These are phyloP conservation scores for Backusella liffmaniae DNA, from an alignment of 192 early-diverging fungal genomes.

Conservation along the genomic window DNA sequence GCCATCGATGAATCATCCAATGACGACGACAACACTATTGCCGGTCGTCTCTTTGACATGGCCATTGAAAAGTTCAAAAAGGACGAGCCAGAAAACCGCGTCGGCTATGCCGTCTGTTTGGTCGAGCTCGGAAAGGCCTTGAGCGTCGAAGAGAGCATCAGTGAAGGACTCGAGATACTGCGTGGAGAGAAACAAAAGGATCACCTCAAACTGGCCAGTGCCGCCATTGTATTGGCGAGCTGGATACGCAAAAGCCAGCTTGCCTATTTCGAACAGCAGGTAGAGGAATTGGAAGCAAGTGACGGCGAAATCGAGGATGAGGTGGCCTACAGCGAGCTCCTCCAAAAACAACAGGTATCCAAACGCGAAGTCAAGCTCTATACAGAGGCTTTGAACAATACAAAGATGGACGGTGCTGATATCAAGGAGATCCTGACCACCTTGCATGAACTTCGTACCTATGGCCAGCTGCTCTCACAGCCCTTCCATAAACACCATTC, in stretches of 20 bases:
- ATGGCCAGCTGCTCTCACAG: slow-evolving; percentile 22
- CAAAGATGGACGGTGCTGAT: neutral
- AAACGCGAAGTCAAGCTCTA: slow-evolving; percentile 26
- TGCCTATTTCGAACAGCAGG: slow-evolving; percentile 9
- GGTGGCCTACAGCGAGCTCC: slow-evolving; percentile 7
- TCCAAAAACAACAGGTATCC: slow-evolving; percentile 13
- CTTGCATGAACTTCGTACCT: slow-evolving; percentile 11
- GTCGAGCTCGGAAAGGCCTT: slow-evolving; percentile 32
- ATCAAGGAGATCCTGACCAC: neutral
- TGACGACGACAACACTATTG: slow-evolving; percentile 15
- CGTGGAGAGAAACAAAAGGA: neutral
- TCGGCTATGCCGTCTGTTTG: slow-evolving; percentile 29
- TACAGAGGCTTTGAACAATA: slow-evolving; percentile 10
- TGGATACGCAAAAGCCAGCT: slow-evolving; percentile 14
- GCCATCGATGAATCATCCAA: slow-evolving; percentile 47
- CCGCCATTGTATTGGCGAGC: slow-evolving; percentile 12
- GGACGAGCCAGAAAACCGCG: slow-evolving; percentile 41
- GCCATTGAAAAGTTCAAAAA: slow-evolving; percentile 49
- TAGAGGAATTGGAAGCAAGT: slow-evolving; percentile 1
- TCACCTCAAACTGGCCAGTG: neutral
- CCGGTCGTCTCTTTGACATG: slow-evolving; percentile 53
- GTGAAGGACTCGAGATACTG: slow-evolving; percentile 30
- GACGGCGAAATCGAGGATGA: slow-evolving; percentile 25
- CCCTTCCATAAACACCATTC: slow-evolving; percentile 6
- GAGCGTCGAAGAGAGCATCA: slow-evolving; percentile 30